Conservation (phyloP, 805 yeast species). For the Nakazawaea laoshanensis region DNA sequence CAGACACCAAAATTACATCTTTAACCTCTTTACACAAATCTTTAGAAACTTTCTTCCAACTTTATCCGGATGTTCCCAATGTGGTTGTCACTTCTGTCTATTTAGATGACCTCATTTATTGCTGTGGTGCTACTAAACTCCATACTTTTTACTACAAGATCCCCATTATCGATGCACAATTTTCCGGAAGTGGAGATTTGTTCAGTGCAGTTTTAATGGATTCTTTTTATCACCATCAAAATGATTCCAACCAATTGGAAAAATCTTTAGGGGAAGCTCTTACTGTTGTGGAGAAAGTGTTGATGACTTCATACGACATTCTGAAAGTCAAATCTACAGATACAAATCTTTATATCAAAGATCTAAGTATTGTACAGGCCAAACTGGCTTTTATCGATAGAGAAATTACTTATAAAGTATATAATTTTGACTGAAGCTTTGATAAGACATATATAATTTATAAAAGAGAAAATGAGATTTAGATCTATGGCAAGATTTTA, state of each 20-base stretch:
- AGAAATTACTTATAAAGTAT: constrained; percentile 1
- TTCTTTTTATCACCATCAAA: constrained; percentile 25
- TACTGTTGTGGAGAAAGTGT: constrained; percentile 30
- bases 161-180: constrained; percentile 45
- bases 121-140: constrained; percentile 12
- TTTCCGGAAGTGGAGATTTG: constrained; percentile 72
- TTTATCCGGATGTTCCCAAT: background rate
- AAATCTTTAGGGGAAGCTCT: constrained; percentile 31
- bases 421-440: too few species aligned
- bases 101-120: constrained; percentile 34
- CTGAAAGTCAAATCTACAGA: background rate
- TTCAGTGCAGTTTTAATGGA: constrained; percentile 57
- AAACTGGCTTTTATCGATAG: constrained; percentile 19
- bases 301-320: constrained; percentile 28
- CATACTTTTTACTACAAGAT: constrained; percentile 29
- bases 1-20: constrained; percentile 33
- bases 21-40: constrained; percentile 29
- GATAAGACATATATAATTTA: too few species aligned
- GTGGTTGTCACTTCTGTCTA: constrained; percentile 22
- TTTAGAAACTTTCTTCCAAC: constrained; percentile 28
- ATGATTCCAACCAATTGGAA: constrained; percentile 15
- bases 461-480: background rate
- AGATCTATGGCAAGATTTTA: background rate
- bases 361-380: constrained; percentile 35
- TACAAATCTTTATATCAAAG: constrained; percentile 25